Evolutionary conservation across 805 yeast species (phyloP), one percentile per base, ranked within the genome.

Genomic region (Blastobotrys parvus): DNA sequence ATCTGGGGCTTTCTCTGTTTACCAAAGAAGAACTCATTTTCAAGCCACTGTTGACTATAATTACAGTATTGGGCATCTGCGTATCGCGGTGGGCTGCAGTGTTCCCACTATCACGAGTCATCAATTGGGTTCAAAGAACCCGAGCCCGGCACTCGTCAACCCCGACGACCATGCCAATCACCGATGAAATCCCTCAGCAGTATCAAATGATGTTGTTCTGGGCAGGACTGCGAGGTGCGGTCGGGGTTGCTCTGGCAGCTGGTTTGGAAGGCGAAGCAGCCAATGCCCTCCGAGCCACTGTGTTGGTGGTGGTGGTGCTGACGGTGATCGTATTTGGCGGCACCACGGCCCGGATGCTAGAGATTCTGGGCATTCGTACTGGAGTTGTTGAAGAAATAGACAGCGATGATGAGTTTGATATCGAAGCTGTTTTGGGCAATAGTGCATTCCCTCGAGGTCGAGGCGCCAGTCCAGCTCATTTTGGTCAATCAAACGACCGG

Each of bases 161-260:
- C 20, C 41, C 49, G 3, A 42, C 64, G 20, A 22, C 35, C 3
- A 40, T 35, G 3, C 59, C 56, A 2, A 65, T 73, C 8, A 82
- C 84, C 1, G 96, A 88, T 55, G 97, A 90, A 64, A 88, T 92
- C 48, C 92, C 95, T 20, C 90, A 86, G 56, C 86, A 82, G 48
- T 92, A 92, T 63, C 98, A 92, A 65, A 87, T 88, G 85, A 92
- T 92, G 98, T 87, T 90, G 40, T 92, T 92, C 62, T 92, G 99
- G 99, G 98, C 98, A 2, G 99, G 99, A 3, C 70, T 92, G 44
- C 74, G 99, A 58, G 99, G 99, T 46, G 99, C 99, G 0, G 99
- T 92, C 29, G 99, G 99, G 51, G 99, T 92, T 3, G 99, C 98
- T 0, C 73, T 92, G 56, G 98, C 98, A 0, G 87, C 94, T 79